Conservation (phyloP, 176 grass and related monocot species). For the Ampelocalamus luodianensis region DNA sequence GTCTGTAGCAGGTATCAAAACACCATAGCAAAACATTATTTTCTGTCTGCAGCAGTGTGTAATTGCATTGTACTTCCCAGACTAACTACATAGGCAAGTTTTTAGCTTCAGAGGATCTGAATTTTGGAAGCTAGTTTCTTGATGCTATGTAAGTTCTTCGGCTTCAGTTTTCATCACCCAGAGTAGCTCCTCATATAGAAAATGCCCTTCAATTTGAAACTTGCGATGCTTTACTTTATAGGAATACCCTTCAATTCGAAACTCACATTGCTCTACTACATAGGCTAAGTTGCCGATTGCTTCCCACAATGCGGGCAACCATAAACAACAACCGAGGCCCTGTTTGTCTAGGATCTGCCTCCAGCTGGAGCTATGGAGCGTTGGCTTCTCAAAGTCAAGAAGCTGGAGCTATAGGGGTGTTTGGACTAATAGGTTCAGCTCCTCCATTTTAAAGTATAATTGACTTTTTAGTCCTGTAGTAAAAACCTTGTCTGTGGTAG, state of each 20-base stretch:
- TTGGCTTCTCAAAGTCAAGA: background rate
- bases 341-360: background rate
- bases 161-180: background rate
- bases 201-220: background rate
- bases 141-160: background rate
- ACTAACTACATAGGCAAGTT: background rate
- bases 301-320: background rate
- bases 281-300: background rate
- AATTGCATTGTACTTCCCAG: background rate
- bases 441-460: background rate
- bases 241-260: background rate
- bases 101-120: background rate
- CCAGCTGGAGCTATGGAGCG: background rate
- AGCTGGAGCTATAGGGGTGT: background rate
- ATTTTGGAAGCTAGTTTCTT: background rate
- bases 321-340: background rate
- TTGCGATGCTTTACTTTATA: background rate
- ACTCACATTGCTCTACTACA: background rate
- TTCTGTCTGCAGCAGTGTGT: background rate
- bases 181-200: constrained; percentile 5
- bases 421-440: background rate
- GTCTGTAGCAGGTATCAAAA: background rate
- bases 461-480: background rate
- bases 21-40: background rate
- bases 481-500: background rate